A percentile compares a stretch with the other conserved stretches of the same genome.
These are phyloP conservation scores for Heterobasidion annosum DNA, from an alignment of 1,284 basidiomycete species.

Conservation along the genomic window DNA sequence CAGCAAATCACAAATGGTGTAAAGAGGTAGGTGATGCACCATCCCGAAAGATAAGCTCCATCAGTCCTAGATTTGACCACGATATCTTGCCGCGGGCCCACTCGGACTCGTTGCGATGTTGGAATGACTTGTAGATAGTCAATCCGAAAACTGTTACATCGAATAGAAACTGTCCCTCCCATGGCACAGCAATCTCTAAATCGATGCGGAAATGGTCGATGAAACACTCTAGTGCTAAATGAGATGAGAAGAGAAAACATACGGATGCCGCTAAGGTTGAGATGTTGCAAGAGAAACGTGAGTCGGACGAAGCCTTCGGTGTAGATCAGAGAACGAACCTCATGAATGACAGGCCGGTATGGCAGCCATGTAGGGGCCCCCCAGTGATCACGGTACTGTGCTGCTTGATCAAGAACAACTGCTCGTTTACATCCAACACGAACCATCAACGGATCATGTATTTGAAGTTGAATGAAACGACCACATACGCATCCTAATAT, in stretches of 20 bases:
- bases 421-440: no score
- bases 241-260: no score
- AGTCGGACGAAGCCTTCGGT: no score
- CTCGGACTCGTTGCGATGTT: slow-evolving; percentile 1
- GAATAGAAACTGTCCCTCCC: slow-evolving; percentile 20
- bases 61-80: slow-evolving; percentile 9
- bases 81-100: background rate
- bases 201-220: background rate
- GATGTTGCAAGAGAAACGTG: no score
- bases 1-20: background rate
- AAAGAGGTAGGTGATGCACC: slow-evolving; percentile 10
- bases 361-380: no score
- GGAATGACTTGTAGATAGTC: slow-evolving; percentile 19
- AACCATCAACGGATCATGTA: no score
- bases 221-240: no score
- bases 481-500: background rate
- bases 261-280: no score
- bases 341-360: no score
- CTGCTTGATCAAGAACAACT: no score
- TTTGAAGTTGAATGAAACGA: background rate
- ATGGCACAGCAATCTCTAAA: slow-evolving; percentile 20
- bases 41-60: slow-evolving; percentile 19
- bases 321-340: no score
- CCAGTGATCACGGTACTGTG: no score
- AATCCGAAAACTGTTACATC: slow-evolving; percentile 19